Conservation (phyloP, 139 green algal species). For the Micractinium conductrix region DNA sequence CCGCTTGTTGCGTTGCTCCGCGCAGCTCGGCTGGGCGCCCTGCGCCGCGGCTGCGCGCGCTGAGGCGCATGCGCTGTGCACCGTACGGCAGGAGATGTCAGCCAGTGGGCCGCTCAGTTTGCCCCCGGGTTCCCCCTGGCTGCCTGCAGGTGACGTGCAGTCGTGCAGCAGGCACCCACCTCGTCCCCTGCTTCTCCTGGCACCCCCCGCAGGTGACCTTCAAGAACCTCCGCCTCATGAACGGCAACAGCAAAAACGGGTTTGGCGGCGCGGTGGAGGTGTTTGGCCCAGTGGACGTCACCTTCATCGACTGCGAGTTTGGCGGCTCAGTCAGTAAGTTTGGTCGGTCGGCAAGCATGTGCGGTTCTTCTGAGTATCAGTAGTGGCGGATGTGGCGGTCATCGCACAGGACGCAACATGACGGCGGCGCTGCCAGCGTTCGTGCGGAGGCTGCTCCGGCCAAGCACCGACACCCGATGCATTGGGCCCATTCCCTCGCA, state of each 20-base stretch:
- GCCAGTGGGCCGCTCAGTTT: no score
- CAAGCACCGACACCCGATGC: background rate
- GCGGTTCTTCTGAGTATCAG: background rate
- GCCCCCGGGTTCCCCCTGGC: no score
- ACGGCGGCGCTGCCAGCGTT: no score
- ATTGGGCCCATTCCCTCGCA: background rate
- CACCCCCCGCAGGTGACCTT: background rate
- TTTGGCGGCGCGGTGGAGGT: slow-evolving; percentile 23
- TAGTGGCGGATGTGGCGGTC: background rate
- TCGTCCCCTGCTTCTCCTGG: background rate
- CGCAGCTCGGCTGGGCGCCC: no score
- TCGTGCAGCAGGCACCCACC: no score
- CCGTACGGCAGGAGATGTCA: no score
- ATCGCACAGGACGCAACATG: no score
- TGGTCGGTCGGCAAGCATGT: background rate
- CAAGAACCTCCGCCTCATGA: slow-evolving; percentile 41
- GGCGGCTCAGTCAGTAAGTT: slow-evolving; percentile 26
- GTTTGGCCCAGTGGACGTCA: slow-evolving; percentile 29
- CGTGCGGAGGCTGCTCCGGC: no score
- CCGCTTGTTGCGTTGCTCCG: no score
- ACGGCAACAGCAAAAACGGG: slow-evolving; percentile 22
- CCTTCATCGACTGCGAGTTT: slow-evolving; percentile 43
- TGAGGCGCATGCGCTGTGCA: no score
- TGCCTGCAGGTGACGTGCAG: no score
- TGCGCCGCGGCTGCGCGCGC: no score